Conservation (phyloP, 768 basidiomycete genomes). For the Cystobasidium tubakii region DNA sequence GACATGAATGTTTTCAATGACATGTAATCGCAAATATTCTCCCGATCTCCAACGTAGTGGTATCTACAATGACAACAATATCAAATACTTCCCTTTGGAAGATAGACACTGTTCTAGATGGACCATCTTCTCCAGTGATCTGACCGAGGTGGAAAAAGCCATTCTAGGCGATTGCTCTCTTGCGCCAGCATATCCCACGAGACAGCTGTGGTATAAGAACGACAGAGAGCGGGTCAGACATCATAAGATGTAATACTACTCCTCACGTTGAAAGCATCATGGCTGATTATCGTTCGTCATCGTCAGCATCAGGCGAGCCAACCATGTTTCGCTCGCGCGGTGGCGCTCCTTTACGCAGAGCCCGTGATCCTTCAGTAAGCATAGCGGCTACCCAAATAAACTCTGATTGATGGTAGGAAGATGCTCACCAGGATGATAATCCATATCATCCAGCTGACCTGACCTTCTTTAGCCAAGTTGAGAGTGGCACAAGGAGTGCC, state of each 20-base stretch:
- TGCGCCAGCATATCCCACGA: conserved; percentile 34
- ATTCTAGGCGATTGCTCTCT: conserved; percentile 6
- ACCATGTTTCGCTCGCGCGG: conserved; percentile 16
- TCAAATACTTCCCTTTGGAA: conserved; percentile 17
- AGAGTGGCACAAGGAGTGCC: conserved; percentile 29
- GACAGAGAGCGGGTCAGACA: not conserved
- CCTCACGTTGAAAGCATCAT: not conserved
- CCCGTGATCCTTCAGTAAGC: too few species aligned
- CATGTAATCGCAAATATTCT: conserved; percentile 22
- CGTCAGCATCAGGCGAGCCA: conserved; percentile 17
- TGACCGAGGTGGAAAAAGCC: conserved; percentile 34
- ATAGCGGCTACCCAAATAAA: too few species aligned
- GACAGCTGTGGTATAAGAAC: conserved; percentile 6
- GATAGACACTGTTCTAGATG: conserved; percentile 30
- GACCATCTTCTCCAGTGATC: conserved; percentile 27
- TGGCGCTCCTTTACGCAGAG: not conserved
- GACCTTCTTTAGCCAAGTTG: conserved; percentile 29
- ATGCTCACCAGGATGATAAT: conserved; percentile 4
- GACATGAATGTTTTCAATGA: conserved; percentile 7
- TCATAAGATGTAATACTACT: too few species aligned
- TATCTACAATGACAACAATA: conserved; percentile 32
- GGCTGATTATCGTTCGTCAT: conserved; percentile 11
- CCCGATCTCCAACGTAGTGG: conserved; percentile 3
- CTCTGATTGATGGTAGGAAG: too few species aligned
- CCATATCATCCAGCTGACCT: conserved; percentile 36